Evolutionary conservation across 768 basidiomycete species (phyloP).

Genomic region (Russula compacta): DNA sequence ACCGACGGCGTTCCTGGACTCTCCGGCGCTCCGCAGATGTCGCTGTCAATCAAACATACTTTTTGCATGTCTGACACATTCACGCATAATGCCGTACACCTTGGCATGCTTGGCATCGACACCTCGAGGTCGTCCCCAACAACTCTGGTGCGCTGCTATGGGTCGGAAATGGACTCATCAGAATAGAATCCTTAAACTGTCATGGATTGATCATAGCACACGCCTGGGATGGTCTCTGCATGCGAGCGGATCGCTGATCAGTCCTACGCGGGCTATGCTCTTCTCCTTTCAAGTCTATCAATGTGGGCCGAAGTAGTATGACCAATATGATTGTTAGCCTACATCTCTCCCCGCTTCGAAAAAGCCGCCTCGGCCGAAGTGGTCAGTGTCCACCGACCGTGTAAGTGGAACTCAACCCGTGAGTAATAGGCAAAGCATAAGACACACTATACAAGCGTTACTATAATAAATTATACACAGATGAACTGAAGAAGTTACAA

Average conservation of each 20-base stretch:
- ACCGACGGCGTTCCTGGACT: neutral
- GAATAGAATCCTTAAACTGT: neutral
- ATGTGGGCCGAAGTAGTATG: neutral
- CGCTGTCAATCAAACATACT: conserved; percentile 2
- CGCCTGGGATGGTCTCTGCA: neutral
- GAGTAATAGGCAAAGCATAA: neutral
- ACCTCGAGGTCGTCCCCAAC: neutral
- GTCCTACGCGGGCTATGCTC: neutral
- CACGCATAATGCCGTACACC: conserved; percentile 3
- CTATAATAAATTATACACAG: neutral
- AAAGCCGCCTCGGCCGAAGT: neutral
- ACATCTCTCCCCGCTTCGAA: neutral
- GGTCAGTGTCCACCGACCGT: neutral
- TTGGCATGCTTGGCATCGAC: neutral
- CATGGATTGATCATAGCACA: neutral
- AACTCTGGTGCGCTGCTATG: neutral
- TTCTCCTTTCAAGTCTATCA: neutral
- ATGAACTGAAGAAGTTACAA: neutral
- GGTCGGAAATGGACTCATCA: neutral
- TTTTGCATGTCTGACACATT: neutral
- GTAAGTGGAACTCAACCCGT: neutral
- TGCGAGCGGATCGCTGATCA: neutral
- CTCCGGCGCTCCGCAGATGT: conserved; percentile 7
- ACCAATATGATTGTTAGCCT: no score
- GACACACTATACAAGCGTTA: neutral